Evolutionary conservation across 2,329 filamentous ascomycete genomes (phyloP).

Genomic region (Penicillium brevicompactum): DNA sequence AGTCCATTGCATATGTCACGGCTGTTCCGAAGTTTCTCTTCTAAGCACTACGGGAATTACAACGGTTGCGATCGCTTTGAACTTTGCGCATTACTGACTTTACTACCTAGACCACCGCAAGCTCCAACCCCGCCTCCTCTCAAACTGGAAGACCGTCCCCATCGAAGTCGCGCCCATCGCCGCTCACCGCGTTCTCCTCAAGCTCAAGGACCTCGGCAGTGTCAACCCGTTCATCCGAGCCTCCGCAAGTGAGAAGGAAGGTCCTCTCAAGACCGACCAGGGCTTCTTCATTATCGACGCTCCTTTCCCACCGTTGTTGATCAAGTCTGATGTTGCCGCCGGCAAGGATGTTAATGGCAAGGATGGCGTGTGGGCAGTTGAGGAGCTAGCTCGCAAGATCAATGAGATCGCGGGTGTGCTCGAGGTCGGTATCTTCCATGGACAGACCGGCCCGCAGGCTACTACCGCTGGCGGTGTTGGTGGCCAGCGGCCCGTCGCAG

Average conservation of each 20-base stretch:
- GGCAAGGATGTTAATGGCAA: slow-evolving; percentile 57
- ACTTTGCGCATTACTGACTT: not conserved
- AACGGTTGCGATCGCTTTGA: not conserved
- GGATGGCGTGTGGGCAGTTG: slow-evolving; percentile 77
- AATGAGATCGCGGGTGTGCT: slow-evolving; percentile 84
- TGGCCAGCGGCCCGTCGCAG: slow-evolving; percentile 87
- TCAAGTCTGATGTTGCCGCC: slow-evolving; percentile 57
- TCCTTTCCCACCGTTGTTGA: slow-evolving; percentile 74
- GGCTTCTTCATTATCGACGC: slow-evolving; percentile 90
- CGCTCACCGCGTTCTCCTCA: slow-evolving; percentile 72
- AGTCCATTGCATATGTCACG: slow-evolving; percentile 26
- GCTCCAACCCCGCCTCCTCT: slow-evolving; percentile 72
- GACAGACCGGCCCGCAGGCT: slow-evolving; percentile 73
- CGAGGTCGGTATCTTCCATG: slow-evolving; percentile 89
- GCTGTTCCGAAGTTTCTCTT: not conserved
- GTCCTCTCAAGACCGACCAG: slow-evolving; percentile 83
- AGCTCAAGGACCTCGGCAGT: slow-evolving; percentile 73
- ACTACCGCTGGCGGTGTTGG: slow-evolving; percentile 63
- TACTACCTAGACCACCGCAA: slow-evolving; percentile 78
- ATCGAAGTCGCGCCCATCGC: slow-evolving; percentile 91
- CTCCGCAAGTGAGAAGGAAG: slow-evolving; percentile 74
- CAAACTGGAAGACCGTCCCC: slow-evolving; percentile 80
- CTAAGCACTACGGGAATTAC: no score
- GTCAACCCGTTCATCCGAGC: slow-evolving; percentile 70
- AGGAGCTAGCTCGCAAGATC: slow-evolving; percentile 70